A percentile compares a stretch with the other conserved stretches of the same genome.
Conservation (phyloP, 768 basidiomycete species). For the Clitopilus passeckerianus region DNA sequence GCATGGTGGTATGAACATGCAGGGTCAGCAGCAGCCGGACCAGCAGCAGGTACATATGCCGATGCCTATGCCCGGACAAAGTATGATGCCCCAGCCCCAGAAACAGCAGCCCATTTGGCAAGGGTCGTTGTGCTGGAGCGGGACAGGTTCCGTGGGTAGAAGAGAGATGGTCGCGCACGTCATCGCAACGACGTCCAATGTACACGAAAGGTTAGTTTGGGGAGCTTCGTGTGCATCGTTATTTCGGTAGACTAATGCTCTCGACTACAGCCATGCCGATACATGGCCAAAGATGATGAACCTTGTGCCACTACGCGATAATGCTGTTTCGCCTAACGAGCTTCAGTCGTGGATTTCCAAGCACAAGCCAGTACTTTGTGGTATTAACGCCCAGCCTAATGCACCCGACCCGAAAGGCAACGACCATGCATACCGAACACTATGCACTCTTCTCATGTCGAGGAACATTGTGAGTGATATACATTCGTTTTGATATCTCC, state of each 20-base stretch:
- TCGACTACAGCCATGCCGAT: constrained; percentile 35
- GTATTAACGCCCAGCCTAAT: constrained; percentile 27
- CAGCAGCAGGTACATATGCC: background rate
- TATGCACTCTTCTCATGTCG: constrained; percentile 29
- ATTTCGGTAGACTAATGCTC: background rate
- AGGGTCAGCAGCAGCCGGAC: background rate
- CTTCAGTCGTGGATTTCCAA: constrained; percentile 45
- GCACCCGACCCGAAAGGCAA: constrained; percentile 32
- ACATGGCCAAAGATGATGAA: constrained; percentile 48
- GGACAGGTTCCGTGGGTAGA: constrained; percentile 26
- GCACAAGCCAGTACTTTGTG: constrained; percentile 33
- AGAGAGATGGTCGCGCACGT: constrained; percentile 44
- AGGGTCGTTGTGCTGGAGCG: constrained; percentile 43
- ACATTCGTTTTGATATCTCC: background rate
- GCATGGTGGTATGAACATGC: background rate
- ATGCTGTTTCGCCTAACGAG: constrained; percentile 30
- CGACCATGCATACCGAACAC: constrained; percentile 36
- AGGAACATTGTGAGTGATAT: constrained; percentile 39
- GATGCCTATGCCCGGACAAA: constrained; percentile 6
- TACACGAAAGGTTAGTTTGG: constrained; percentile 26
- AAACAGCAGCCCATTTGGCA: constrained; percentile 33
- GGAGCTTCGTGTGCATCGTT: background rate
- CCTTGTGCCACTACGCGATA: constrained; percentile 35
- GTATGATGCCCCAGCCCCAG: background rate
- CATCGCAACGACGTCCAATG: constrained; percentile 20